Percentiles rank a stretch among this genome's conserved stretches.
Evolutionary conservation across 1,284 basidiomycete genomes (phyloP).

Genomic region (Phaffia rhodozyma): DNA sequence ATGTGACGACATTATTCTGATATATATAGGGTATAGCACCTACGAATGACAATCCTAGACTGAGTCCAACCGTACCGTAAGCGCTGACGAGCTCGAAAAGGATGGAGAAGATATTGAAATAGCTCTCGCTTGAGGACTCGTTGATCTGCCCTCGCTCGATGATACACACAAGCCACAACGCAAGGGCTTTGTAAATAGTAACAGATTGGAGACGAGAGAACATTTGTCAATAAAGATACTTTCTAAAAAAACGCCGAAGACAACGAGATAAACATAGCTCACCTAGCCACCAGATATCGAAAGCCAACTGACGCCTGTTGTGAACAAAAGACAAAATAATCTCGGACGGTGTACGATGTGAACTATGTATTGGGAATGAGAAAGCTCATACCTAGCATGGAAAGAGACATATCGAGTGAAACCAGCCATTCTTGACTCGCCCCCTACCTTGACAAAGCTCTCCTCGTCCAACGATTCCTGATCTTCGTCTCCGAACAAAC

Average conservation of each 20-base stretch:
- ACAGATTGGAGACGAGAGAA: constrained; percentile 3
- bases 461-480: constrained; percentile 33
- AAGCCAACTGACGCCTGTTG: constrained; percentile 13
- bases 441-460: constrained; percentile 23
- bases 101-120: constrained; percentile 69
- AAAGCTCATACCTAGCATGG: constrained; percentile 48
- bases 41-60: constrained; percentile 55
- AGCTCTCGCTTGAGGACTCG: constrained; percentile 43
- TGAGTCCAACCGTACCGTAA: constrained; percentile 81
- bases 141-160: constrained; percentile 60
- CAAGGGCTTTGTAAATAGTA: constrained; percentile 39
- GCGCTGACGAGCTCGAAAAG: constrained; percentile 68
- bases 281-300: constrained; percentile 21
- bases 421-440: constrained; percentile 21
- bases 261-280: neutral
- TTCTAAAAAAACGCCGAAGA: neutral
- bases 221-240: constrained; percentile 2
- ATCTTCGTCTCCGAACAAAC: constrained; percentile 49
- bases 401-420: constrained; percentile 65
- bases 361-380: too few species aligned
- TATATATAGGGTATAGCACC: constrained; percentile 10
- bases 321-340: constrained; percentile 19
- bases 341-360: constrained; percentile 75
- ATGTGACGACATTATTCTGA: neutral
- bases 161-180: constrained; percentile 70